These are phyloP conservation scores for Apostasia ramifera DNA, from an alignment of 106 monocot species.

Conservation along the genomic window DNA sequence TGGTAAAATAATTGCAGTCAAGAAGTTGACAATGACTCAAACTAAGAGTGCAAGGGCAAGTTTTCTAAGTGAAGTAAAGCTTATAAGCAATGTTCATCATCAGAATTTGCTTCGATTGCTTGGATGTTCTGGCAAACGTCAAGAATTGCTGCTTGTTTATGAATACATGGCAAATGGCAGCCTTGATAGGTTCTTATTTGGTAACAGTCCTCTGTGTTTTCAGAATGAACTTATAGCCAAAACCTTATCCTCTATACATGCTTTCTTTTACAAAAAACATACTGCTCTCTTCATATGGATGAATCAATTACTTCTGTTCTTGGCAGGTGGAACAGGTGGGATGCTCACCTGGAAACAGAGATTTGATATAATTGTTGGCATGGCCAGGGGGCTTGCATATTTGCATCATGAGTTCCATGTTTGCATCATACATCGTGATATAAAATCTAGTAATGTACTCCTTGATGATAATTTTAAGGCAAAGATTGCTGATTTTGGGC, in stretches of 20 bases:
- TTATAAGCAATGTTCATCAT: constrained; percentile 84
- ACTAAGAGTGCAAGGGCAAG: constrained; percentile 23
- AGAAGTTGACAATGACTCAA: constrained; percentile 42
- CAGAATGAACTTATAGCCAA: neutral
- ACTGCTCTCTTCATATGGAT: neutral
- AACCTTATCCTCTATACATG: neutral
- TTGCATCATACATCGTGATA: constrained; percentile 63
- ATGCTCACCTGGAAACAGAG: constrained; percentile 66
- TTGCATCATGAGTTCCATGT: constrained; percentile 74
- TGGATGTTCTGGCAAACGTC: constrained; percentile 58
- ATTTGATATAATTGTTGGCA: constrained; percentile 70
- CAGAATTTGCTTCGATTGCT: constrained; percentile 56
- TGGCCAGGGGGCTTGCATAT: constrained; percentile 68
- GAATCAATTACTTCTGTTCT: neutral
- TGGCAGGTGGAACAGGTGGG: constrained; percentile 39
- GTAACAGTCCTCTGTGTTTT: constrained; percentile 14
- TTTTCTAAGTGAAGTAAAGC: constrained; percentile 63
- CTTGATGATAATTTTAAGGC: constrained; percentile 65
- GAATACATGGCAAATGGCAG: constrained; percentile 76
- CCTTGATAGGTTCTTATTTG: constrained; percentile 68
- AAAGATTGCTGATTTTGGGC: constrained; percentile 74
- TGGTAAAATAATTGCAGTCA: constrained; percentile 59
- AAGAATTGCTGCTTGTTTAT: constrained; percentile 57
- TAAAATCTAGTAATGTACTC: constrained; percentile 61
- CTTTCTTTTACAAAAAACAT: neutral